These are phyloP conservation scores for Scytalidium lignicola DNA, from an alignment of 2,329 filamentous ascomycete genomes.

Conservation along the genomic window DNA sequence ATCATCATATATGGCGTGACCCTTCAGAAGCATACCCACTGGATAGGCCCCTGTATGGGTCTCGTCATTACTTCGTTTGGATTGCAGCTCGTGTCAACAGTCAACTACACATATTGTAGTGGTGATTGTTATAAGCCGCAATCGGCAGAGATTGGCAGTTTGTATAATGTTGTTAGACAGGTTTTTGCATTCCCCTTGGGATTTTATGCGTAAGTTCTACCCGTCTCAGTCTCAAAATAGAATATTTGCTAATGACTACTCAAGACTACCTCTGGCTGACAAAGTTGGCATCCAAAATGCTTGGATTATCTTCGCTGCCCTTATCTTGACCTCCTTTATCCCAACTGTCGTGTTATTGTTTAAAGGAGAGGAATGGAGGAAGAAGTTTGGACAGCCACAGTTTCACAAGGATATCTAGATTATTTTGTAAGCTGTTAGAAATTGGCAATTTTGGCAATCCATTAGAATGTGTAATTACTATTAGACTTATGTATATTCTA, in stretches of 20 bases:
- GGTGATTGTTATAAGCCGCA: constrained; percentile 12
- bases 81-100: constrained; percentile 20
- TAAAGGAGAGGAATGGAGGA: not conserved
- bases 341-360: not conserved
- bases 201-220: no score
- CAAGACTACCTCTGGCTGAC: not conserved
- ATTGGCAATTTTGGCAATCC: no score
- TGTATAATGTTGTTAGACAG: constrained; percentile 22
- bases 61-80: constrained; percentile 24
- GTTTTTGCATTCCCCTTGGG: constrained; percentile 20
- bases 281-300: not conserved
- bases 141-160: constrained; percentile 15
- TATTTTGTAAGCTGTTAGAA: no score
- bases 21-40: constrained; percentile 19
- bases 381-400: constrained; percentile 1
- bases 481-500: no score
- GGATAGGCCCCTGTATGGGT: constrained; percentile 22
- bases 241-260: no score
- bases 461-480: no score
- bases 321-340: not conserved
- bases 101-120: not conserved
- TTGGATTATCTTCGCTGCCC: not conserved
- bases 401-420: constrained; percentile 1
- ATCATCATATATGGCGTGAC: constrained; percentile 28
- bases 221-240: no score